These are phyloP conservation scores for Pontederia paniculata DNA, from an alignment of 176 grass and related monocot species.

Conservation along the genomic window DNA sequence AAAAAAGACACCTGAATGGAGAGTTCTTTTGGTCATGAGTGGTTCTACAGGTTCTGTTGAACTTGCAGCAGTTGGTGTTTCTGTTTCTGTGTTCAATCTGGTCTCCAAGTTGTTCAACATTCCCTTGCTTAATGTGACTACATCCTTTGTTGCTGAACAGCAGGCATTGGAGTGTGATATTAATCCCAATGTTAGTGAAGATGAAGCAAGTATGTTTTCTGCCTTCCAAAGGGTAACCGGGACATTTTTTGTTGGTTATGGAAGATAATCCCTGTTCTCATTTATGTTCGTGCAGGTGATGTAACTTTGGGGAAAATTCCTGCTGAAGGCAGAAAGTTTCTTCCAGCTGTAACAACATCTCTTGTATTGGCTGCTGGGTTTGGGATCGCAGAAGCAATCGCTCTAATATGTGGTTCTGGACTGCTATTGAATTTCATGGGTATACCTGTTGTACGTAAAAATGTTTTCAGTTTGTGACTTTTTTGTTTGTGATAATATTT, in stretches of 20 bases:
- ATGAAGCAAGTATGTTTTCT: background rate
- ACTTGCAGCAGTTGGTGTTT: constrained; percentile 72
- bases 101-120: constrained; percentile 89
- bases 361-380: constrained; percentile 65
- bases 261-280: background rate
- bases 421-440: constrained; percentile 61
- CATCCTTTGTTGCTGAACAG: constrained; percentile 89
- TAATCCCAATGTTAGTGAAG: background rate
- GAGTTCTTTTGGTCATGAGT: background rate
- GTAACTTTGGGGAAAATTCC: background rate
- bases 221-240: background rate
- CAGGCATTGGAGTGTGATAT: constrained; percentile 28
- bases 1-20: too few relatives aligned
- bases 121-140: constrained; percentile 81
- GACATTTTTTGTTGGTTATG: background rate
- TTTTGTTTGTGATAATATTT: constrained; percentile 2
- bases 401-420: constrained; percentile 44
- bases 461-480: constrained; percentile 9
- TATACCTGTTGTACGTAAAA: constrained; percentile 67
- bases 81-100: constrained; percentile 74
- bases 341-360: constrained; percentile 75
- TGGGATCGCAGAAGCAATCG: constrained; percentile 49
- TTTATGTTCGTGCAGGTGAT: constrained; percentile 34
- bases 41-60: constrained; percentile 45
- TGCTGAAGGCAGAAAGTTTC: constrained; percentile 37